Evolutionary conservation across 1,139 yeast genomes (phyloP), one percentile per base, ranked within the genome.

Genomic region (Zhuliangozyma blackwelliae): DNA sequence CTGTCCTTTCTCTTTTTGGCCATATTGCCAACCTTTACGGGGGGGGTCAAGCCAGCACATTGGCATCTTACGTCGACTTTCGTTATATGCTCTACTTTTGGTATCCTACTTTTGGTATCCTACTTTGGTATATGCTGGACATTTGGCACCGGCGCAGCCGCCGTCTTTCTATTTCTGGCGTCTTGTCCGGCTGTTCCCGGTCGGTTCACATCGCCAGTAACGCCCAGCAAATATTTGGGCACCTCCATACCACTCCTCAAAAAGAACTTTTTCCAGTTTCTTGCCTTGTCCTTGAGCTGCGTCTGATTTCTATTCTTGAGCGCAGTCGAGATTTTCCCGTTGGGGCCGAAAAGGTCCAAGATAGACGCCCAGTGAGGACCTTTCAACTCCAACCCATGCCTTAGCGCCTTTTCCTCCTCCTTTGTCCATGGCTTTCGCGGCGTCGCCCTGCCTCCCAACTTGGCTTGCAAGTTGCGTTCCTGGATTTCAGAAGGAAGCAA

Each of bases 281-380:
- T 74, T 0, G 97, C 97, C 55, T 92, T 92, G 56, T 92, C 98
- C 56, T 92, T 92, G 40, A 92, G 70, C 57, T 90, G 97, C 10
- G 90, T 89, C 54, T 89, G 95, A 10, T 84, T 82, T 53, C 97
- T 71, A 53, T 88, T 86, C 57, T 87, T 90, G 48, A 92, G 69
- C 2, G 82, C 79, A 57, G 92, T 97, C 22, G 83, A 80, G 21
- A 85, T 73, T 33, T 82, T 75, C 5, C 98, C 98, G 7, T 97
- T 97, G 7, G 95, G 84, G 0, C 98, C 98, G 56, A 85, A 86
- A 21, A 84, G 65, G 51, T 87, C 96, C 33, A 89, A 61, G 38
- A 92, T 92, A 39, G 85, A 84, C 1, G 95, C 74, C 98, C 98
- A 92, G 48, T 82, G 87, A 0, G 97, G 95, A 1, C 98, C 98